A percentile compares a stretch with the other conserved stretches of the same genome.
Evolutionary conservation across 345 rosid species (phyloP).

Genomic region (Noccaea bulbosa): DNA sequence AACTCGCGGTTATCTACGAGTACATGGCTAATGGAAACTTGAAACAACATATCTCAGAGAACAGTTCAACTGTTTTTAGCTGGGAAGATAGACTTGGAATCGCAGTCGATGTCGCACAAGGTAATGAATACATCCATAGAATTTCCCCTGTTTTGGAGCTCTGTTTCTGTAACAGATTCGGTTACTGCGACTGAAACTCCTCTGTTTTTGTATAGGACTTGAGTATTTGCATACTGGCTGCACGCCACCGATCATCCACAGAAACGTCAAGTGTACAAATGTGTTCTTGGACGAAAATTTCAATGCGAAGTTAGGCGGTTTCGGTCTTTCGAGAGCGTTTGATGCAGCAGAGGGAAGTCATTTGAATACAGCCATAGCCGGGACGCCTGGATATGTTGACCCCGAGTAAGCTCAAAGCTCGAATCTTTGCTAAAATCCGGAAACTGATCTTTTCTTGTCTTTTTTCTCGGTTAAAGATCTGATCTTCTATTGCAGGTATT

Average conservation of each 20-base stretch:
- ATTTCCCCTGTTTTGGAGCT: background rate
- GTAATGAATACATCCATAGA: slow-evolving; percentile 12
- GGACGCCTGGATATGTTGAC: slow-evolving; percentile 64
- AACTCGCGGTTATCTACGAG: slow-evolving; percentile 55
- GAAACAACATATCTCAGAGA: slow-evolving; percentile 48
- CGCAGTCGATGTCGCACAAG: slow-evolving; percentile 59
- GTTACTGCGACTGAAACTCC: background rate
- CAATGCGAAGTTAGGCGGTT: slow-evolving; percentile 65
- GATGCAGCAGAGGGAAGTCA: slow-evolving; percentile 48
- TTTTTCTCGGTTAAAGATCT: background rate
- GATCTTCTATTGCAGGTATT: slow-evolving; percentile 35
- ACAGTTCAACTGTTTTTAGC: slow-evolving; percentile 42
- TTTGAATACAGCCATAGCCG: slow-evolving; percentile 48
- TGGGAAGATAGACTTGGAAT: slow-evolving; percentile 61
- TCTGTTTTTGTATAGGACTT: slow-evolving; percentile 33
- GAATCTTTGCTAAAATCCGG: background rate
- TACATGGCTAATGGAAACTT: slow-evolving; percentile 62
- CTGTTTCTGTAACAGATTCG: slow-evolving; percentile 17
- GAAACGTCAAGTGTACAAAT: slow-evolving; percentile 64
- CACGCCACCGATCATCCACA: slow-evolving; percentile 64
- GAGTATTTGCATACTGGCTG: slow-evolving; percentile 59
- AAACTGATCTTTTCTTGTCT: background rate
- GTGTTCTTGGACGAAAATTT: slow-evolving; percentile 54
- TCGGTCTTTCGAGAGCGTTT: slow-evolving; percentile 59
- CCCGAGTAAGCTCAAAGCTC: slow-evolving; percentile 57